These are phyloP conservation scores for Paramecium bursaria DNA, from an alignment of 73 alveolate species.

Conservation along the genomic window DNA sequence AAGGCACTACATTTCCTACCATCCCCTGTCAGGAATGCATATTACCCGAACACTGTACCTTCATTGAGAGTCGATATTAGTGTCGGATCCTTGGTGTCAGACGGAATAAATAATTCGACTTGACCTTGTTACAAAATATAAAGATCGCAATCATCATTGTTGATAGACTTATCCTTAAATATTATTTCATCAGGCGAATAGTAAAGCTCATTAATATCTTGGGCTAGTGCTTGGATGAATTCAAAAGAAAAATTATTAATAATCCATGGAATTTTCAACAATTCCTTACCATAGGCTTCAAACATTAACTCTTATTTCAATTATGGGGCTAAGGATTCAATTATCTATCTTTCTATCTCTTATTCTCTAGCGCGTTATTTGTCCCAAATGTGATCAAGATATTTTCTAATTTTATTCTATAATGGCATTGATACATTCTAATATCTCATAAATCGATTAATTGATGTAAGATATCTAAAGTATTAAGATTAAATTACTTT, in stretches of 20 bases:
- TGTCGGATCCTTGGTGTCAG: neutral
- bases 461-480: slow-evolving; percentile 34
- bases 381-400: slow-evolving; percentile 55
- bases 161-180: slow-evolving; percentile 1
- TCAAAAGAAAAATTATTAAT: slow-evolving; percentile 56
- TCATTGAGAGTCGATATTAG: neutral
- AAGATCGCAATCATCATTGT: slow-evolving; percentile 10
- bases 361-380: slow-evolving; percentile 52
- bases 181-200: slow-evolving; percentile 28
- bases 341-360: slow-evolving; percentile 1
- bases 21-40: slow-evolving; percentile 10
- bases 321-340: slow-evolving; percentile 40
- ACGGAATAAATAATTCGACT: slow-evolving; percentile 16
- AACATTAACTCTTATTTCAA: slow-evolving; percentile 36
- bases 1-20: slow-evolving; percentile 19
- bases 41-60: slow-evolving; percentile 9
- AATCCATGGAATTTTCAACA: slow-evolving; percentile 41
- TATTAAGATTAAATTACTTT: neutral
- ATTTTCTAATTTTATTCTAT: slow-evolving; percentile 45
- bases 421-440: slow-evolving; percentile 18
- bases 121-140: slow-evolving; percentile 40
- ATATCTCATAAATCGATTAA: slow-evolving; percentile 53
- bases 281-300: slow-evolving; percentile 50
- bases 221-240: slow-evolving; percentile 2
- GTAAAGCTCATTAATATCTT: slow-evolving; percentile 21